These are phyloP conservation scores for Gracilaria domingensis DNA, from an alignment of 23 red algal genomes.

Conservation along the genomic window DNA sequence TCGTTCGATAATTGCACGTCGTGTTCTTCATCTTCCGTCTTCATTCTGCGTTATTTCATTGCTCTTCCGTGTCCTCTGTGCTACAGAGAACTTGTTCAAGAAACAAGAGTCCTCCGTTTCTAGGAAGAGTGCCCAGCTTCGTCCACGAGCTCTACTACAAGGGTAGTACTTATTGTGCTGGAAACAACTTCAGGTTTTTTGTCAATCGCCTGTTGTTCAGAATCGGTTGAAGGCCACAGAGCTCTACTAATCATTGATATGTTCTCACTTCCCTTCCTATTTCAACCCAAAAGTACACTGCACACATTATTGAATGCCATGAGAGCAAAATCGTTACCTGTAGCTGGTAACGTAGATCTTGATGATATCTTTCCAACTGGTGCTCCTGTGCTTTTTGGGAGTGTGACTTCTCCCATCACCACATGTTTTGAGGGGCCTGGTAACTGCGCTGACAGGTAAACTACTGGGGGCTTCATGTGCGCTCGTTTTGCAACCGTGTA, in stretches of 20 bases:
- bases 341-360: conserved; percentile 11
- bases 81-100: neutral
- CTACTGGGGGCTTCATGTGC: conserved; percentile 42
- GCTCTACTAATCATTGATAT: neutral
- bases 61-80: neutral
- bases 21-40: neutral
- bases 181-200: neutral
- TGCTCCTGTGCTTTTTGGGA: conserved; percentile 1
- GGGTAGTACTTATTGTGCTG: neutral
- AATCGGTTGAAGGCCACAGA: neutral
- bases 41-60: neutral
- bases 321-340: conserved; percentile 11
- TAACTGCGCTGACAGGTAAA: conserved; percentile 47
- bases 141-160: neutral
- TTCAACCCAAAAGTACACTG: conserved; percentile 24
- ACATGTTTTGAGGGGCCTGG: conserved; percentile 19
- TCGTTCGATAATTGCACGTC: neutral
- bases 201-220: neutral
- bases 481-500: conserved; percentile 61
- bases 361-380: conserved; percentile 42
- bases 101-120: too few species aligned
- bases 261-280: neutral
- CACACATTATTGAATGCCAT: conserved; percentile 44
- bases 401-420: conserved; percentile 63
- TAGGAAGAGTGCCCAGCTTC: neutral